Evolutionary conservation across 768 basidiomycete genomes (phyloP).

Genomic region (Stropharia rugosoannulata): DNA sequence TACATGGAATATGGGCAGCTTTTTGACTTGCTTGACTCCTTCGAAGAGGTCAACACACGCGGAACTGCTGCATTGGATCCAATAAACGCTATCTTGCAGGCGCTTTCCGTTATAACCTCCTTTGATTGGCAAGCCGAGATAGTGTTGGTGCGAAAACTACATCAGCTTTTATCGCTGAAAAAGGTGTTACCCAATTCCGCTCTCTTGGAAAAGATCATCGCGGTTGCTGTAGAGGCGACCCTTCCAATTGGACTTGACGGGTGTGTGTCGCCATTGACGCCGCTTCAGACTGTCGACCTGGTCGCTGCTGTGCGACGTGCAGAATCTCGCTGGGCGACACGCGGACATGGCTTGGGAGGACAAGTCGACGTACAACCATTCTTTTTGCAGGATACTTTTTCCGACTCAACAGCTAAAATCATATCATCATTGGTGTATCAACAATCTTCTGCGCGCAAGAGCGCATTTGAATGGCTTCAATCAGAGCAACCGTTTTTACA

Average conservation of each 20-base stretch:
- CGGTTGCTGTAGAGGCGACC: constrained; percentile 36
- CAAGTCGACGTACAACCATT: constrained; percentile 31
- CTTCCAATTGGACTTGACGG: constrained; percentile 38
- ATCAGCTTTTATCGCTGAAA: constrained; percentile 38
- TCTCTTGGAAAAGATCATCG: constrained; percentile 48
- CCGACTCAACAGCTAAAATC: constrained; percentile 40
- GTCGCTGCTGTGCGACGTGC: constrained; percentile 21
- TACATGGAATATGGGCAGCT: constrained; percentile 46
- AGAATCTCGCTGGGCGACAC: constrained; percentile 33
- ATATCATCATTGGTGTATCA: constrained; percentile 45
- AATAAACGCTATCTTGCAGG: constrained; percentile 35
- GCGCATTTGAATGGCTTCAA: constrained; percentile 41
- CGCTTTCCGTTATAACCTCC: constrained; percentile 22
- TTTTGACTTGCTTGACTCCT: constrained; percentile 41
- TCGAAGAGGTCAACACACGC: constrained; percentile 17
- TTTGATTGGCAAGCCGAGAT: constrained; percentile 24
- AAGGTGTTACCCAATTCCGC: constrained; percentile 30
- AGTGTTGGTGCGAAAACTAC: constrained; percentile 29
- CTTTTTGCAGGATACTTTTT: constrained; percentile 43
- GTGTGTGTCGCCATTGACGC: constrained; percentile 4
- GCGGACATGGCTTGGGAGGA: constrained; percentile 14
- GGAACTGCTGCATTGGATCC: constrained; percentile 16
- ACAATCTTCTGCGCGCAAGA: constrained; percentile 20
- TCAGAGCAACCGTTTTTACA: constrained; percentile 23
- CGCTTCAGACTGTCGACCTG: constrained; percentile 14